Base-by-base conservation (phyloP, 2,329 filamentous ascomycete species). In the Colletotrichum euphorbiae region DNA sequence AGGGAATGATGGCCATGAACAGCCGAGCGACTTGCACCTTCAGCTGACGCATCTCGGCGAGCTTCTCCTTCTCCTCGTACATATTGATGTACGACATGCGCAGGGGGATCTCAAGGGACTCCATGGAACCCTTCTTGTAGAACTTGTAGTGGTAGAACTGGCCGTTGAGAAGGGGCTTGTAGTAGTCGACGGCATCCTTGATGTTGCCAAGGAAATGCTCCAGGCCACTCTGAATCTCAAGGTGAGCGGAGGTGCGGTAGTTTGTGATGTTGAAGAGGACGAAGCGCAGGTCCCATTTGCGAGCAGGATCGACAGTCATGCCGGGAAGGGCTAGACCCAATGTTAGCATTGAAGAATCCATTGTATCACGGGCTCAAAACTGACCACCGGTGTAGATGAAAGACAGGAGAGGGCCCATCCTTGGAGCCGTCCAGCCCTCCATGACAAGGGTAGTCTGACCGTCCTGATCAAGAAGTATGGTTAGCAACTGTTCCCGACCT, bases 341-440 rank as follows among this genome's bases (percentile, higher is more conserved):
- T 6, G 11, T 54, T 46, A 38, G 51, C 46, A 21, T 38, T 24
- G 1, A 57, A 13, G 6, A 45, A 11, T 5, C 17, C 17, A 17
- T 3, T 2, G 1, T 8, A 11, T 7, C 6, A 15, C 28, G 9
- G 2, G 9, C 17, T 3, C n/a, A n/a, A 31, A 33, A 15, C 77
- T 65, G 67, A 79, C 79, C 72, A 19, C 75, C 69, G 5, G 76
- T 78, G 60, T 81, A 81, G 57, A 80, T 74, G 64, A 77, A 81
- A 31, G 73, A 72, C 24, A 80, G 43, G 11, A 80, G 59, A 11
- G 72, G 69, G 13, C 62, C 45, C 17, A 70, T 43, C 38, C 60
- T 48, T 2, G 38, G 17, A 6, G 21, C 5, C 3, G 45, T 13
- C n/a, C 48, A 67, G 9, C 40, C 40, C 3, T 48, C 24, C 21